Base-by-base conservation (phyloP, 257 asterid species). In the Anisodus acutangulus region DNA sequence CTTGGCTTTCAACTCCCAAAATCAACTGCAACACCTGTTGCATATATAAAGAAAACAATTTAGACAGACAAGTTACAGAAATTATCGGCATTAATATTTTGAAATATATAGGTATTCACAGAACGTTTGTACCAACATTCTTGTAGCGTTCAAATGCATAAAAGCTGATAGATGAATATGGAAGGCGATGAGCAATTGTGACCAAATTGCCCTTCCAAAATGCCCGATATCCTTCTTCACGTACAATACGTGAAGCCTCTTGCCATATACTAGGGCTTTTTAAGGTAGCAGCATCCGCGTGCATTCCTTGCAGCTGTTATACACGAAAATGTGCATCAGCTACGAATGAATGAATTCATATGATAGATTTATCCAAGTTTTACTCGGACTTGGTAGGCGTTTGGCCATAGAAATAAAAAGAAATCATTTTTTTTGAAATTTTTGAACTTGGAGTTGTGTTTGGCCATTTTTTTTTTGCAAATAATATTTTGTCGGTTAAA, bases 161-260 rank as follows among this genome's bases (percentile, higher is more conserved):
- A 85, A 94, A 93, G 93, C 94, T 94, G 81, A 94, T 88, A 80
- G 97, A 88, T 67, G 98, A 94, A 89, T 94, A 93, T 16, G 98
- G 98, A 88, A 94, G 92, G 60, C 97, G 93, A 68, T 93, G 98
- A 26, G 94, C 92, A 45, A 94, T 91, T 3, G 98, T 94, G 86
- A 93, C 98, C 91, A 94, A 90, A 88, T 93, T 94, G 45, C 98
- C 98, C 86, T 91, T 93, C 98, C 98, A 94, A 87, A 94, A 92
- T 79, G 97, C 98, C 37, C 94, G 85, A 84, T 89, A 84, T 39
- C 98, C 98, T 89, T 94, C 97, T 88, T 94, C 94, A 80, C 90
- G 88, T 62, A 89, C 91, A 80, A 94, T 92, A 55, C 91, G 88
- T 53, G 90, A 88, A 17, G 95, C 94, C 87, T 93, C 97, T 37